Evolutionary conservation across 164 flowering plant species (phyloP).

Genomic region (Sextonia rubra): DNA sequence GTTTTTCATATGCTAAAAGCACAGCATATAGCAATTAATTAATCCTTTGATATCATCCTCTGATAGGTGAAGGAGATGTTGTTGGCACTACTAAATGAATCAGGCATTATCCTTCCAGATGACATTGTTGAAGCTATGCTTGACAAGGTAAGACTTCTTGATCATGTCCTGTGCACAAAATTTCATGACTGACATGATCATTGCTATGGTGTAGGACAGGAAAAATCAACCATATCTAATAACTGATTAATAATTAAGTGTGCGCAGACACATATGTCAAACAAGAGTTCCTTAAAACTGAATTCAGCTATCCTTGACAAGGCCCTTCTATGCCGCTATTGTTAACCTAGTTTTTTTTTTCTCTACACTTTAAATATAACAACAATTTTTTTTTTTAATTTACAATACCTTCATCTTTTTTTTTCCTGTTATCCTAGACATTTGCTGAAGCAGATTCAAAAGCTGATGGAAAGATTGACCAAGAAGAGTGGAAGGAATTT

Average conservation of each 20-base stretch:
- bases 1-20: neutral
- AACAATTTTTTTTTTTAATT: slow-evolving; percentile 1
- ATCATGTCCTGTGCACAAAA: too few species aligned
- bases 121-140: slow-evolving; percentile 66
- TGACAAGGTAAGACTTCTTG: slow-evolving; percentile 28
- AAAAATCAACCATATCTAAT: neutral
- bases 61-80: slow-evolving; percentile 68
- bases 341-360: too few species aligned
- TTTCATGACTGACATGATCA: neutral
- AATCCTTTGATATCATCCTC: neutral
- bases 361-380: too few species aligned
- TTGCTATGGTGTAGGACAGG: neutral
- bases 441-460: slow-evolving; percentile 57
- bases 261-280: too few species aligned
- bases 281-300: too few species aligned
- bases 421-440: slow-evolving; percentile 29
- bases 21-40: neutral
- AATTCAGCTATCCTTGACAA: too few species aligned
- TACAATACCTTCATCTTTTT: neutral
- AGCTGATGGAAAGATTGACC: slow-evolving; percentile 70
- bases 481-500: slow-evolving; percentile 68
- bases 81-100: slow-evolving; percentile 70
- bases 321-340: too few species aligned
- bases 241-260: too few species aligned
- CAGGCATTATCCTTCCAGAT: slow-evolving; percentile 59